Evolutionary conservation across 345 rosid genomes (phyloP), one percentile per base, ranked within the genome.

Genomic region (Salix suchowensis): DNA sequence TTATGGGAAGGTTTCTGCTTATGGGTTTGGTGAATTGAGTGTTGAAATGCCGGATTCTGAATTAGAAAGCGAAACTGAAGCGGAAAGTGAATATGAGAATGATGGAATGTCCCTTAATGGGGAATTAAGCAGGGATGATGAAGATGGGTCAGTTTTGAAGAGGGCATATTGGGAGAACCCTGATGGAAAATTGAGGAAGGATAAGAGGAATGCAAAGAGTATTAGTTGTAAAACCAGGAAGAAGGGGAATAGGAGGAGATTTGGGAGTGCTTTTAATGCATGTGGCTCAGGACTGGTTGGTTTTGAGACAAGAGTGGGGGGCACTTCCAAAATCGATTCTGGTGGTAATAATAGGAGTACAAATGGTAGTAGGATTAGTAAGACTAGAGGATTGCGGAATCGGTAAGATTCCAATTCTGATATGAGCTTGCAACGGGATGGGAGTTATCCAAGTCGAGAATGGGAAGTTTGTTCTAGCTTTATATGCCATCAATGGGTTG

Each of bases 391-490:
- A 10, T 13, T 16, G 15, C 64, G 8, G 62, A 74, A 69, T 40
- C 10, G 64, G 10, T 40, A 65, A 64, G 79, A 86, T 68, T 81
- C 72, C 4, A 52, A 60, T 68, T 64, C 78, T 19, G 77, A 87
- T 73, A 76, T 87, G 88, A 86, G 64, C 60, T 77, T 87, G 83
- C 85, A 65, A 34, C 68, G 37, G 36, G 87, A 85, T 78, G 88
- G 88, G 13, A 81, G 72, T 68, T 85, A 84, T 88, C 66, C 73
- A 73, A 64, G 37, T 55, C 34, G 67, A 68, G 40, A 72, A 61
- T 67, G 50, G 44, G 70, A 39, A 32, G 68, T 58, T 58, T 62
- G 23, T 65, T 74, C 32, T 44, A 46, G 77, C 62, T 65, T 30
- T 13, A 48, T 18, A 48, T 70, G 61, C 16, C 2, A 42, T 42